A percentile compares a stretch with the other conserved stretches of the same genome.
phyloP scores from a whole-genome alignment of 768 basidiomycete species.

The Trichaptum fuscoviolaceum region DNA sequence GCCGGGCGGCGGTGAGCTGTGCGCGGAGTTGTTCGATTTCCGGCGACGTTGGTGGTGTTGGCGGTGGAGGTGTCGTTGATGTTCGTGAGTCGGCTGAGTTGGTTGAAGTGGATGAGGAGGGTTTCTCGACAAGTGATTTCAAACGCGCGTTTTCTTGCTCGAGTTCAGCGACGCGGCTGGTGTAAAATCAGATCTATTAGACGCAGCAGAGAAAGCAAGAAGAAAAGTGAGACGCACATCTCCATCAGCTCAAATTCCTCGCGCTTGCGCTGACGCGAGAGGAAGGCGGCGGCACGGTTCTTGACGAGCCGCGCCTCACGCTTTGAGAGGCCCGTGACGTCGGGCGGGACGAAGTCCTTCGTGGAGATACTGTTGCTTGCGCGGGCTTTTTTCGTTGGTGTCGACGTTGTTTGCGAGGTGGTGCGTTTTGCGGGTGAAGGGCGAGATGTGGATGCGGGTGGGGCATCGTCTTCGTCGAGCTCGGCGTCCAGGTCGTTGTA shows the following conservation, averaged over 20 bases:
- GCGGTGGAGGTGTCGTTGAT: background rate
- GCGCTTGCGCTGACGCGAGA: slow-evolving; percentile 84
- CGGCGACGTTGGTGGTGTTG: slow-evolving; percentile 13
- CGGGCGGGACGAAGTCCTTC: slow-evolving; percentile 85
- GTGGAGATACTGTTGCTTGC: slow-evolving; percentile 46
- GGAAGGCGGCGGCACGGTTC: slow-evolving; percentile 89
- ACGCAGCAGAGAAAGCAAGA: slow-evolving; percentile 3
- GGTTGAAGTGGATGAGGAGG: background rate
- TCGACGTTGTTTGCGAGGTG: no score
- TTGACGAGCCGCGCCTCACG: slow-evolving; percentile 89
- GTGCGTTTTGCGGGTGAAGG: slow-evolving; percentile 23
- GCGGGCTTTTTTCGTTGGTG: slow-evolving; percentile 46
- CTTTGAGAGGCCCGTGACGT: slow-evolving; percentile 83
- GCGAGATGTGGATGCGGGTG: background rate
- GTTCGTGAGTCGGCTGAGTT: slow-evolving; percentile 5
- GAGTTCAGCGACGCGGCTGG: slow-evolving; percentile 76
- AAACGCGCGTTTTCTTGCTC: slow-evolving; percentile 82
- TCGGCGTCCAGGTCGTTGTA: slow-evolving; percentile 22
- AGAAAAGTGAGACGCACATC: no score
- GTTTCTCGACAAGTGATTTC: slow-evolving; percentile 48
- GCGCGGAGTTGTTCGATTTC: slow-evolving; percentile 64
- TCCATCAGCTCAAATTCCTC: slow-evolving; percentile 93
- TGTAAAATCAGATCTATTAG: no score
- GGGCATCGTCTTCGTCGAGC: slow-evolving; percentile 13
- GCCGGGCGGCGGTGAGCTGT: slow-evolving; percentile 57